Evolutionary conservation across 2,329 filamentous ascomycete genomes (phyloP).

Genomic region (Neospermospora avenae): DNA sequence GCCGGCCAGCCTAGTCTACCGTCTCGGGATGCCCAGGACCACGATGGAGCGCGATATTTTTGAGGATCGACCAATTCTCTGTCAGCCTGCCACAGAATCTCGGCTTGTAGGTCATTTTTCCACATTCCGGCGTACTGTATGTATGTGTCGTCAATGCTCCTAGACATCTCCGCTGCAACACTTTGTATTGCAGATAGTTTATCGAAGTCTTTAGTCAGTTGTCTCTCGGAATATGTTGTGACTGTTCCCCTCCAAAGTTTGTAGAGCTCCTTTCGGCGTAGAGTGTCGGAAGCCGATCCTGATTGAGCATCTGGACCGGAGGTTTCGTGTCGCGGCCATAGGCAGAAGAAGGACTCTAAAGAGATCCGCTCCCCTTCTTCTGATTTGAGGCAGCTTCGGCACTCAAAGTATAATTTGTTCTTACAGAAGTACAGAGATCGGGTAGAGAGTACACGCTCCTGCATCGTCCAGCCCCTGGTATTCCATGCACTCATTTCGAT

Average conservation of each 20-base stretch:
- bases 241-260: constrained; percentile 7
- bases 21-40: constrained; percentile 15
- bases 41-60: constrained; percentile 11
- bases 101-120: neutral
- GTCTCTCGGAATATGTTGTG: constrained; percentile 2
- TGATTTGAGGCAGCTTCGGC: constrained; percentile 5
- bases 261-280: neutral
- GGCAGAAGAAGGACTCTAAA: neutral
- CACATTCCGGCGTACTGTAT: constrained; percentile 13
- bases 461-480: constrained; percentile 17
- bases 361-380: constrained; percentile 8
- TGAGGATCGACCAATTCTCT: neutral
- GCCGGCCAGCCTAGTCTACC: neutral
- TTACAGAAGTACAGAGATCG: constrained; percentile 13
- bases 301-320: neutral
- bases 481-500: constrained; percentile 14
- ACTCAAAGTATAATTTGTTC: constrained; percentile 12
- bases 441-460: constrained; percentile 16
- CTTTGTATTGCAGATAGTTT: constrained; percentile 15
- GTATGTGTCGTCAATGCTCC: neutral
- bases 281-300: neutral
- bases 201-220: constrained; percentile 13
- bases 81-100: constrained; percentile 9
- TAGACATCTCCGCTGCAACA: constrained; percentile 10
- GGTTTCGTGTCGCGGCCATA: constrained; percentile 7